Conservation (phyloP, 495 filamentous ascomycete species). For the Patellaria atrata region DNA sequence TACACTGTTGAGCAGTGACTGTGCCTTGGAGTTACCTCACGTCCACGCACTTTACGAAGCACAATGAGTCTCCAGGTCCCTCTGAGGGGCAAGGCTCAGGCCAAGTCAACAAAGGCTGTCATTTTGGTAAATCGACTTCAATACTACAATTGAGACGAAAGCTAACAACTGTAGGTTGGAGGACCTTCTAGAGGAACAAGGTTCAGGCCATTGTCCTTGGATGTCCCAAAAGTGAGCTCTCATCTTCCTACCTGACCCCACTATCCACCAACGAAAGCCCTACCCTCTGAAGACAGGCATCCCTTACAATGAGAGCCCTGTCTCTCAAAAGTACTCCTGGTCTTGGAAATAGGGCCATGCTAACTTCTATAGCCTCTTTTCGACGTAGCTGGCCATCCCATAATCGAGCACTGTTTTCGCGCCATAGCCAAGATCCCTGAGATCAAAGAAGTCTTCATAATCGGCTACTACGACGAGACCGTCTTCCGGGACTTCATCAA, state of each 20-base stretch:
- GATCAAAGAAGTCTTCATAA: conserved; percentile 91
- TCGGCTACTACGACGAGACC: conserved; percentile 96
- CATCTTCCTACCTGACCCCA: conserved; percentile 1
- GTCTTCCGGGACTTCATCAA: conserved; percentile 98
- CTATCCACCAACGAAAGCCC: too few relatives aligned
- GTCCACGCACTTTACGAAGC: too few relatives aligned
- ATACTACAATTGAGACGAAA: conserved; percentile 3
- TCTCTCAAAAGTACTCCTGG: not conserved
- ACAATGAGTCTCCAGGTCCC: conserved; percentile 27
- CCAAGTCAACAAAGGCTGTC: conserved; percentile 51
- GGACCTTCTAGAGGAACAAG: conserved; percentile 89
- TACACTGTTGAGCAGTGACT: too few relatives aligned
- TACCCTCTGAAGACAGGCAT: too few relatives aligned
- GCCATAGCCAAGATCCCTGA: conserved; percentile 82
- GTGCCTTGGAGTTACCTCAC: too few relatives aligned
- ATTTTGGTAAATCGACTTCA: conserved; percentile 40
- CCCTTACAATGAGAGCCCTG: too few relatives aligned
- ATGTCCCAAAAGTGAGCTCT: conserved; percentile 76
- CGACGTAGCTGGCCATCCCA: conserved; percentile 94
- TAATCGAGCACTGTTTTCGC: conserved; percentile 92
- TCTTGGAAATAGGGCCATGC: conserved; percentile 1
- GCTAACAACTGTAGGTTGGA: conserved; percentile 52
- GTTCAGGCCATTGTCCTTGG: conserved; percentile 90
- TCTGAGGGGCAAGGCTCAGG: conserved; percentile 20
- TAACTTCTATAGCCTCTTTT: conserved; percentile 66